phyloP scores from a whole-genome alignment of 2,329 filamentous ascomycete genomes.

The Huntiella moniliformis region DNA sequence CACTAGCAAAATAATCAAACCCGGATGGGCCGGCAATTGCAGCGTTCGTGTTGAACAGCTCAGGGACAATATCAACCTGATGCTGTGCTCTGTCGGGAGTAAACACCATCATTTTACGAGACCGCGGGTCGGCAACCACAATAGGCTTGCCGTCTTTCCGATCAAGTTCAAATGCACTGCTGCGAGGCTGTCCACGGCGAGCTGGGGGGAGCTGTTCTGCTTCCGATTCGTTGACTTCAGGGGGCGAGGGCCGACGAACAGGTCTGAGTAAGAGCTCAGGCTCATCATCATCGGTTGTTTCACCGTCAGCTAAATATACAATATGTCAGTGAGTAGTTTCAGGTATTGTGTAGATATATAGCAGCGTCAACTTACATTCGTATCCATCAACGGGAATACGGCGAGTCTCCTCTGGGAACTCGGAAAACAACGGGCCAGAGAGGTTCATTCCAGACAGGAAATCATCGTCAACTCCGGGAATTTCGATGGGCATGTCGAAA shows the following conservation, averaged over 20 bases:
- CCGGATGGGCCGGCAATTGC: slow-evolving; percentile 14
- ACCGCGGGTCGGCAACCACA: slow-evolving; percentile 36
- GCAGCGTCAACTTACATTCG: slow-evolving; percentile 25
- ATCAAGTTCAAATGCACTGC: slow-evolving; percentile 36
- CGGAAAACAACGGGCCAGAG: not conserved
- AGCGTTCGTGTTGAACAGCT: slow-evolving; percentile 30
- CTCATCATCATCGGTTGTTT: slow-evolving; percentile 42
- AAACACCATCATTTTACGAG: slow-evolving; percentile 45
- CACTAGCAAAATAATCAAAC: slow-evolving; percentile 12
- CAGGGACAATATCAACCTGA: slow-evolving; percentile 33
- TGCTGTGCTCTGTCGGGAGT: slow-evolving; percentile 29
- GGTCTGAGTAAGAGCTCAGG: slow-evolving; percentile 30
- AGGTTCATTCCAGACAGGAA: not conserved
- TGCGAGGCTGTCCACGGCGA: slow-evolving; percentile 30
- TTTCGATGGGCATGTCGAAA: slow-evolving; percentile 21
- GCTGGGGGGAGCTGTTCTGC: slow-evolving; percentile 12
- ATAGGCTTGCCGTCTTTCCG: slow-evolving; percentile 37
- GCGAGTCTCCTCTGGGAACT: slow-evolving; percentile 20
- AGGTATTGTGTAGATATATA: not conserved
- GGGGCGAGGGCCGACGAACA: slow-evolving; percentile 24
- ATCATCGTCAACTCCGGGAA: slow-evolving; percentile 18
- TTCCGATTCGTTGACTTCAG: slow-evolving; percentile 32
- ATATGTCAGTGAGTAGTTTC: not conserved
- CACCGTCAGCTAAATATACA: slow-evolving; percentile 31
- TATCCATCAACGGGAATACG: slow-evolving; percentile 29